Evolutionary conservation across 2,329 filamentous ascomycete genomes (phyloP), one percentile per base, ranked within the genome.

Genomic region (Metarhizium sp.): DNA sequence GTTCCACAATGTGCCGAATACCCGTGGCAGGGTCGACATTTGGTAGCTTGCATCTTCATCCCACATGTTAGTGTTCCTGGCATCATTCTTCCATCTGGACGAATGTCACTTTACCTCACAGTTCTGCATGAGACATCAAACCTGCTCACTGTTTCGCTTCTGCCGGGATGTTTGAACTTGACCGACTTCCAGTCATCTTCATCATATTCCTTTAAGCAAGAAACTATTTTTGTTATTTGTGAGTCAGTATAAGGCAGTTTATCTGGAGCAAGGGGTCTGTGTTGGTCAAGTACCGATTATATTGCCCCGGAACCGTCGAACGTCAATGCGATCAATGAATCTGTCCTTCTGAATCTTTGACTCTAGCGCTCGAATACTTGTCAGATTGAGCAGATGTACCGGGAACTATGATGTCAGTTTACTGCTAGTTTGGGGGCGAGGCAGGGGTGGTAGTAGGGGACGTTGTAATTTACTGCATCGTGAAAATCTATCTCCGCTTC

Each of bases 121-220:
- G 85, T 88, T 34, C 85, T 80, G 62, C 84, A 86, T 0, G 82
- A 80, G 18, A 84, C 75, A 58, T 80, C 75, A 59, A 84, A 82
- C 6, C 65, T 54, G 55, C 60, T 63, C 10, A 52, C 49, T 20
- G 45, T 43, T 10, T 60, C 40, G 7, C 60, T 58, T 36, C 20
- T 53, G 8, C 32, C 32, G 13, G 53, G 50, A 60, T 82, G 75
- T 55, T 78, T 77, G 61, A 87, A 76, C 25, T 73, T 71, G 42
- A 89, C 75, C 32, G 71, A 74, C 58, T 81, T 84, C 87, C 87
- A 91, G 8, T 73, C 74, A 53, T 91, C 87, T 67, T 92, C 87
- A 18, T 82, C 79, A 62, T 87, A 90, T 4, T 84, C 75, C 1
- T 78, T 72, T 0, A 78, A 75, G 3, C 86, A 85, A 4, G 82